Conservation (phyloP, 345 rosid genomes). For the Acer yangbiense region DNA sequence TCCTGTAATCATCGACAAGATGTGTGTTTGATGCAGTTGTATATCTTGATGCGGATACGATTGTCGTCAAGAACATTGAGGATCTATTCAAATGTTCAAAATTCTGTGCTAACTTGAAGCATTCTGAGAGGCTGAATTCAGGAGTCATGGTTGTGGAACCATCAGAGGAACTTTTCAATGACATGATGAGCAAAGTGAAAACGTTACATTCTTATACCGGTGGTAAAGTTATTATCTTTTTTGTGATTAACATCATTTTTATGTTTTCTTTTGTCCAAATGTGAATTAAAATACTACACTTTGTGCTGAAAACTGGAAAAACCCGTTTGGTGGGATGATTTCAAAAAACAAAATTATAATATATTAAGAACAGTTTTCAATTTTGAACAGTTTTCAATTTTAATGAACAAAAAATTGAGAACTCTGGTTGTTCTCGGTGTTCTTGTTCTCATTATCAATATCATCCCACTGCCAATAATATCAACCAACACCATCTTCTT, state of each 20-base stretch:
- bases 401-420: no score
- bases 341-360: no score
- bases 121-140: constrained; percentile 92
- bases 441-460: no score
- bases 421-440: no score
- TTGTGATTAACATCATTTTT: neutral
- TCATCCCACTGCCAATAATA: no score
- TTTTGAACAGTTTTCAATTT: no score
- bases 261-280: neutral
- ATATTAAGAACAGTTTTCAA: no score
- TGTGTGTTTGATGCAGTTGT: constrained; percentile 56
- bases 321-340: no score
- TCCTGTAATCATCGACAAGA: neutral
- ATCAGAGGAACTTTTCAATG: constrained; percentile 64
- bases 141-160: constrained; percentile 99
- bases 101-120: constrained; percentile 95
- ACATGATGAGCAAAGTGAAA: constrained; percentile 88
- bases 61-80: constrained; percentile 89
- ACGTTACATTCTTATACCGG: constrained; percentile 86
- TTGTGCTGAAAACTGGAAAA: neutral
- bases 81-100: constrained; percentile 77
- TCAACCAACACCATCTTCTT: no score
- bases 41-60: constrained; percentile 95
- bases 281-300: no score
- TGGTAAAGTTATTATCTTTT: constrained; percentile 37